Percentiles rank a stretch among this genome's conserved stretches.
phyloP scores from a whole-genome alignment of 139 green algal genomes.

The Chlamydomonas asymmetrica region DNA sequence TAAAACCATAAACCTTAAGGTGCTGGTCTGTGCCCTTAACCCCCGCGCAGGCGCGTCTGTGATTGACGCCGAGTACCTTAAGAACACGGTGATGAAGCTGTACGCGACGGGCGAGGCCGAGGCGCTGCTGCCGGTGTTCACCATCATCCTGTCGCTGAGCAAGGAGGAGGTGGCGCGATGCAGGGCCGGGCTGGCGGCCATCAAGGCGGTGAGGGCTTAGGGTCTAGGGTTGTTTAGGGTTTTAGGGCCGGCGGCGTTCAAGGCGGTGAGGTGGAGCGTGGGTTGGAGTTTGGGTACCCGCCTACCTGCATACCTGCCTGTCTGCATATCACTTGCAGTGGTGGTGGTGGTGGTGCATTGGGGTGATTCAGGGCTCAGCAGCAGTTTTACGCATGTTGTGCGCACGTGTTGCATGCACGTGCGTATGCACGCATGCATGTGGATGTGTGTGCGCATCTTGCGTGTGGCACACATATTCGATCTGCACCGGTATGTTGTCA shows the following conservation, averaged over 20 bases:
- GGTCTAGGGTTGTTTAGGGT: too few species aligned
- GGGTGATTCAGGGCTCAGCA: not conserved
- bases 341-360: not conserved
- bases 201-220: constrained; percentile 4
- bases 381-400: not conserved
- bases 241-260: not conserved
- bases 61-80: constrained; percentile 61
- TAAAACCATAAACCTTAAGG: too few species aligned
- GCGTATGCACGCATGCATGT: too few species aligned
- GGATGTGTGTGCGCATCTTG: too few species aligned
- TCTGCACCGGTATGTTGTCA: too few species aligned
- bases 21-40: too few species aligned
- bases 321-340: too few species aligned
- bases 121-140: constrained; percentile 57
- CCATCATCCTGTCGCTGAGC: constrained; percentile 49
- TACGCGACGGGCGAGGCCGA: constrained; percentile 57
- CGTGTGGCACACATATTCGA: too few species aligned
- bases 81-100: constrained; percentile 57
- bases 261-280: not conserved
- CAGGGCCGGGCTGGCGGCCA: constrained; percentile 28
- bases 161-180: constrained; percentile 35
- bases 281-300: not conserved
- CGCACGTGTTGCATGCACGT: too few species aligned
- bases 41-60: constrained; percentile 9
- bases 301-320: too few species aligned